These are phyloP conservation scores for Kalmanozyma brasiliensis DNA, from an alignment of 1,284 basidiomycete genomes.

Conservation along the genomic window DNA sequence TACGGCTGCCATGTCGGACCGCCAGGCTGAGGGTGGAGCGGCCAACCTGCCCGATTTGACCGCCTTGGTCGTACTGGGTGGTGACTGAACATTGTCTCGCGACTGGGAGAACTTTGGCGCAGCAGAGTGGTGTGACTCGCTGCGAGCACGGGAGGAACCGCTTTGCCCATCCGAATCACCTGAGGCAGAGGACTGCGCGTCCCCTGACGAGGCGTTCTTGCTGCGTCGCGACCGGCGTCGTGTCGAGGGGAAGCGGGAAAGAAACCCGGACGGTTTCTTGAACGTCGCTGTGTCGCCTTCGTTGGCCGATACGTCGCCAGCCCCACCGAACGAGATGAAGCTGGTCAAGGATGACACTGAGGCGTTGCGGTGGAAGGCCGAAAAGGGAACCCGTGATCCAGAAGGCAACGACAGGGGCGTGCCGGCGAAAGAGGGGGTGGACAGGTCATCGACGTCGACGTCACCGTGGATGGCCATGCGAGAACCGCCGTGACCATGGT, in stretches of 20 bases:
- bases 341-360: slow-evolving; percentile 18
- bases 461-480: not conserved
- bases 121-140: slow-evolving; percentile 14
- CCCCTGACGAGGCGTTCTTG: slow-evolving; percentile 5
- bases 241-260: slow-evolving; percentile 9
- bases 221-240: slow-evolving; percentile 4
- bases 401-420: slow-evolving; percentile 6
- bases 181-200: not conserved
- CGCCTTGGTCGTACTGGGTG: not conserved
- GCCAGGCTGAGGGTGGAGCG: slow-evolving; percentile 29
- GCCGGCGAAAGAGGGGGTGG: not conserved
- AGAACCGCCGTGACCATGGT: not conserved
- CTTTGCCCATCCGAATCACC: not conserved
- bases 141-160: slow-evolving; percentile 5
- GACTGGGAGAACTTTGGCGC: slow-evolving; percentile 13
- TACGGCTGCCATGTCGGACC: slow-evolving; percentile 1
- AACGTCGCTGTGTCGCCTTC: not conserved
- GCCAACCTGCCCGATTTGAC: slow-evolving; percentile 1
- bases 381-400: not conserved
- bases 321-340: not conserved
- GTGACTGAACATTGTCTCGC: slow-evolving; percentile 2
- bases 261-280: not conserved
- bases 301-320: not conserved
- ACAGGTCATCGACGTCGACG: not conserved
- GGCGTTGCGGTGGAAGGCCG: slow-evolving; percentile 10